A percentile compares a stretch with the other conserved stretches of the same genome.
These are phyloP conservation scores for Aspergillus fischeri DNA, from an alignment of 2,329 filamentous ascomycete species.

Conservation along the genomic window DNA sequence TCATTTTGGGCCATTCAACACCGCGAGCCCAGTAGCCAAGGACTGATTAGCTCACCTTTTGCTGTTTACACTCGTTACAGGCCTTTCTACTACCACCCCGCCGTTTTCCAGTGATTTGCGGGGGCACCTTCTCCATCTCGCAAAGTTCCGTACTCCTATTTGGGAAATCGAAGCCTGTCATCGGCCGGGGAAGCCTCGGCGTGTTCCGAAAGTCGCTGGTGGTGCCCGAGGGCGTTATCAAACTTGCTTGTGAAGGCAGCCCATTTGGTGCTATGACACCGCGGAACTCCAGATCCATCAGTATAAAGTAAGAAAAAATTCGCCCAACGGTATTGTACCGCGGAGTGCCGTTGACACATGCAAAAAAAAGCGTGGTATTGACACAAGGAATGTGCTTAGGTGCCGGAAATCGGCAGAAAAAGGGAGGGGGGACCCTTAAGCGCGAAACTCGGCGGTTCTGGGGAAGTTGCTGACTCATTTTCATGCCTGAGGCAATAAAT, in stretches of 20 bases:
- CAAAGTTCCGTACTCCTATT: slow-evolving; percentile 30
- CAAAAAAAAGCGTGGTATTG: slow-evolving; percentile 18
- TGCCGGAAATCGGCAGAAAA: slow-evolving; percentile 40
- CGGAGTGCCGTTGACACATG: slow-evolving; percentile 18
- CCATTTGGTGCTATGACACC: slow-evolving; percentile 33
- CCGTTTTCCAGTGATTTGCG: slow-evolving; percentile 45
- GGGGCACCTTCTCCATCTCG: slow-evolving; percentile 38
- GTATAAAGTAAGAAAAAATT: slow-evolving; percentile 21
- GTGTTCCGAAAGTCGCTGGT: slow-evolving; percentile 34
- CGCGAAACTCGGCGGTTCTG: slow-evolving; percentile 28
- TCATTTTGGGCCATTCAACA: neutral
- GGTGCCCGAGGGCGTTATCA: slow-evolving; percentile 25
- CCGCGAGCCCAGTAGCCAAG: neutral
- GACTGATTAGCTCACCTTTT: slow-evolving; percentile 50
- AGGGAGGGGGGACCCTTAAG: slow-evolving; percentile 6
- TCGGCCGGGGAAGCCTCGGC: slow-evolving; percentile 28
- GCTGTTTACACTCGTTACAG: slow-evolving; percentile 65
- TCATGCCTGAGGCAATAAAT: neutral
- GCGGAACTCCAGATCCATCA: slow-evolving; percentile 35
- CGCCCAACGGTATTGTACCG: slow-evolving; percentile 28
- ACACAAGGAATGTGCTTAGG: slow-evolving; percentile 19
- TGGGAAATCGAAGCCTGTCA: slow-evolving; percentile 27
- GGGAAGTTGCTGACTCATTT: slow-evolving; percentile 12
- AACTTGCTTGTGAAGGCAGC: slow-evolving; percentile 20
- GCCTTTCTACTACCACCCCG: slow-evolving; percentile 47